These are phyloP conservation scores for Bipolaris cookei DNA, from an alignment of 2,329 filamentous ascomycete species.

Conservation along the genomic window DNA sequence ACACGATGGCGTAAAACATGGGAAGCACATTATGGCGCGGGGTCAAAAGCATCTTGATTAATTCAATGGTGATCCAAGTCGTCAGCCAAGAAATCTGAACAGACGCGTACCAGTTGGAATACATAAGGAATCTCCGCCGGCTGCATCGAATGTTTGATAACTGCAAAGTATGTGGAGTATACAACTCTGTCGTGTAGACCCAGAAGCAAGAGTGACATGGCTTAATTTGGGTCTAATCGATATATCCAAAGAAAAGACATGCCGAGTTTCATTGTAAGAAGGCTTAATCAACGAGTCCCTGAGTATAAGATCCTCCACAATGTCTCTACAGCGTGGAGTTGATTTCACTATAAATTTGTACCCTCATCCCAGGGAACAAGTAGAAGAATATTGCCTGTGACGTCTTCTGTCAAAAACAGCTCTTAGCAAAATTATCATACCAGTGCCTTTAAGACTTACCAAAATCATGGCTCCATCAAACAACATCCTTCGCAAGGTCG, in stretches of 20 bases:
- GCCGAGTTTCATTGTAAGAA: slow-evolving; percentile 6
- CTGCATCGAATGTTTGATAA: neutral
- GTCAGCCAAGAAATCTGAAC: neutral
- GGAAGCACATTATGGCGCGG: neutral
- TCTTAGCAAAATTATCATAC: neutral
- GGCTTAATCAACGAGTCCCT: neutral
- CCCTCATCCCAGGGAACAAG: neutral
- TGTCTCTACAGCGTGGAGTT: neutral
- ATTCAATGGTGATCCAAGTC: neutral
- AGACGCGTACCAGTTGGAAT: neutral
- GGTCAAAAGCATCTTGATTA: neutral
- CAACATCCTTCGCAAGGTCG: slow-evolving; percentile 32
- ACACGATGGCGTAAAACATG: neutral
- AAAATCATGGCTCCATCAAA: slow-evolving; percentile 33
- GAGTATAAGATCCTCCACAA: neutral
- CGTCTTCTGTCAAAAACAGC: neutral
- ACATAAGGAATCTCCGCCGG: neutral
- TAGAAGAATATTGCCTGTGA: neutral
- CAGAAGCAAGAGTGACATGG: neutral
- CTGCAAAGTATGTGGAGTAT: slow-evolving; percentile 3
- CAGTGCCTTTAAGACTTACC: neutral
- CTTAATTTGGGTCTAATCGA: slow-evolving; percentile 6
- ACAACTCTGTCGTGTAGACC: neutral
- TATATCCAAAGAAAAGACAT: neutral
- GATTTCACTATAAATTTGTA: neutral